Conservation (phyloP, 352 stramenopile genomes). For the Globisporangium cylindrosporum region DNA sequence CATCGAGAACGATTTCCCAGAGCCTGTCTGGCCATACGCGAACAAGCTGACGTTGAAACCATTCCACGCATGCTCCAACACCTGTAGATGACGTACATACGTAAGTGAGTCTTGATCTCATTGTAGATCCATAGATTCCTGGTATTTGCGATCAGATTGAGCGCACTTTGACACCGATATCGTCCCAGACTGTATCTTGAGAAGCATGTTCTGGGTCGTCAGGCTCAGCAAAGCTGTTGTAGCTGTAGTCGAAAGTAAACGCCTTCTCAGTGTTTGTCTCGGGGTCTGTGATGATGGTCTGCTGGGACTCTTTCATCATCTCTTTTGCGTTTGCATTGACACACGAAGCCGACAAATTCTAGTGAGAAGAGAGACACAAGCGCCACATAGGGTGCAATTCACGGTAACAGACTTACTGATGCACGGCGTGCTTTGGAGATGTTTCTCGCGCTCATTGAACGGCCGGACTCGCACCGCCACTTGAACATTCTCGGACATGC, state of each 20-base stretch:
- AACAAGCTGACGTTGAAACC: conserved; percentile 90
- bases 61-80: conserved; percentile 88
- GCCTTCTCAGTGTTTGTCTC: conserved; percentile 70
- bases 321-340: conserved; percentile 23
- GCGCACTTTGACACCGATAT: conserved; percentile 73
- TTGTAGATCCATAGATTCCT: background rate
- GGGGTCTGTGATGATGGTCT: conserved; percentile 83
- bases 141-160: background rate
- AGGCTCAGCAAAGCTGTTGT: conserved; percentile 71
- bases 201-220: conserved; percentile 63
- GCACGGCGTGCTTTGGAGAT: conserved; percentile 64
- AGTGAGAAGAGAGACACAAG: background rate
- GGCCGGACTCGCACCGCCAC: conserved; percentile 77
- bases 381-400: background rate
- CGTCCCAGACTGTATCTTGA: conserved; percentile 83
- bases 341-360: background rate
- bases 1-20: conserved; percentile 88
- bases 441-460: conserved; percentile 81
- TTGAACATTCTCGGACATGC: conserved; percentile 84
- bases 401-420: conserved; percentile 39
- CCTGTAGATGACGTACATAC: conserved; percentile 21
- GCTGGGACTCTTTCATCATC: conserved; percentile 76
- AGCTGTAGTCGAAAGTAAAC: conserved; percentile 90
- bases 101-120: background rate
- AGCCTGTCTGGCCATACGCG: conserved; percentile 84